Base-by-base conservation (phyloP, 805 yeast genomes). In the Teunomyces funiuensis region DNA sequence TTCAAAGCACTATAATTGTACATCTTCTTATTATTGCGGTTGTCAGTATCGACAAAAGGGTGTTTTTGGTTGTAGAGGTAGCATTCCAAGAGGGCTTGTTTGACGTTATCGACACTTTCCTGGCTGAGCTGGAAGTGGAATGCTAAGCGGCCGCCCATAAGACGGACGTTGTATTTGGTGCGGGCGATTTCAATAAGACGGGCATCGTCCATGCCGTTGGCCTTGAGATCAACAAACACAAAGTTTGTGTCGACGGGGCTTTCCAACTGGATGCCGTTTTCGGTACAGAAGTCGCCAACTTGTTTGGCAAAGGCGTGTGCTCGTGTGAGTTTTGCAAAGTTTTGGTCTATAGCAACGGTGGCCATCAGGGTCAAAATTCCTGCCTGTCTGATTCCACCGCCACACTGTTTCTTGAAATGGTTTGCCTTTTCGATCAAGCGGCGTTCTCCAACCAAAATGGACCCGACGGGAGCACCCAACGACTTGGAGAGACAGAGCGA, bases 381-480 rank as follows among this genome's bases (percentile, higher is more conserved):
- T 28, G 85, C 73, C 67, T 90, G 97, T 60, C 97, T 76, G 37
- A 90, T 80, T 49, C 97, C 97, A 52, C 97, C 97, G 58, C 97
- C 97, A 50, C 80, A 79, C 66, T 90, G 97, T 57, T 90, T 90
- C 52, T 86, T 84, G 69, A 89, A 85, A 65, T 89, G 95, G 59
- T 81, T 83, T 30, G 93, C 88, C 55, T 79, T 82, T 52, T 71
- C 66, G 47, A 88, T 82, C 52, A 81, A 74, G 38, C 68, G 65
- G 28, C 59, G 55, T 34, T 70, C 65, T 28, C 96, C 93, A 28
- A 88, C 96, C 33, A 90, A 71, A 4, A 89, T 79, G 11, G 95
- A 84, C 6, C 97, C 97, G 55, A 90, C 82, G 44, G 97, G 97
- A 1, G 97, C 97, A 45, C 96, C 96, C 55, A 89, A 71, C 5